phyloP scores from a whole-genome alignment of 495 filamentous ascomycete species.

The Aspergillus steynii region DNA sequence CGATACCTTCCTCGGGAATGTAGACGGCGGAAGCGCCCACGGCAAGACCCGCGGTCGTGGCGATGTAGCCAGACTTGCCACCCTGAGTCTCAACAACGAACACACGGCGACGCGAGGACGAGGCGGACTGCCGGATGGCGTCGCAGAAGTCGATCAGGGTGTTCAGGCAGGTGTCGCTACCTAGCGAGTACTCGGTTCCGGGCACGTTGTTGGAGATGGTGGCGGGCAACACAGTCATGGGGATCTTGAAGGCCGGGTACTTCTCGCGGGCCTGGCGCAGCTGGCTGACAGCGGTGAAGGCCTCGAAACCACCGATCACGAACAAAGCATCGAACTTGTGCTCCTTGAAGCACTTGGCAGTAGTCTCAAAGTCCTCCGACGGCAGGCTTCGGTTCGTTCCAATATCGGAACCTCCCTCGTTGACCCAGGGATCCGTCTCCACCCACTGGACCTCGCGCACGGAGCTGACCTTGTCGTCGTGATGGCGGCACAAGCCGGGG shows the following conservation, averaged over 20 bases:
- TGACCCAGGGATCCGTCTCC: slow-evolving; percentile 94
- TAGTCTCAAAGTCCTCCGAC: slow-evolving; percentile 73
- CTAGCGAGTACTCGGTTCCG: slow-evolving; percentile 94
- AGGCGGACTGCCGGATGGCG: slow-evolving; percentile 94
- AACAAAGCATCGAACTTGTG: slow-evolving; percentile 91
- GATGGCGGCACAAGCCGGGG: slow-evolving; percentile 89
- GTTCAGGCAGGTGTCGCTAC: slow-evolving; percentile 96
- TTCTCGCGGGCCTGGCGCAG: slow-evolving; percentile 75
- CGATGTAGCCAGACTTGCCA: slow-evolving; percentile 90
- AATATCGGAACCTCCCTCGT: slow-evolving; percentile 95
- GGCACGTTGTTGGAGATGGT: slow-evolving; percentile 99
- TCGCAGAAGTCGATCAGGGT: slow-evolving; percentile 96
- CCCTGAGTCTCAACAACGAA: slow-evolving; percentile 99
- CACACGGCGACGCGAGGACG: slow-evolving; percentile 84
- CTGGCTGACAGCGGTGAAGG: slow-evolving; percentile 87
- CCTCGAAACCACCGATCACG: slow-evolving; percentile 95
- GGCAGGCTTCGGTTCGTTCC: slow-evolving; percentile 95
- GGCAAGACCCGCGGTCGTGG: slow-evolving; percentile 82
- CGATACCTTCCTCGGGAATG: slow-evolving; percentile 94
- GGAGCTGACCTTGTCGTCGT: slow-evolving; percentile 74
- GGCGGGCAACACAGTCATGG: slow-evolving; percentile 89
- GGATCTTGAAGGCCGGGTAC: slow-evolving; percentile 86
- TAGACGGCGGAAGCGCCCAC: slow-evolving; percentile 96
- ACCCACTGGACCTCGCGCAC: slow-evolving; percentile 87
- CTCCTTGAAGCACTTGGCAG: slow-evolving; percentile 80